Percentiles rank a stretch among this genome's conserved stretches.
phyloP scores from a whole-genome alignment of 2,329 filamentous ascomycete genomes.

The Xylariales sp. region DNA sequence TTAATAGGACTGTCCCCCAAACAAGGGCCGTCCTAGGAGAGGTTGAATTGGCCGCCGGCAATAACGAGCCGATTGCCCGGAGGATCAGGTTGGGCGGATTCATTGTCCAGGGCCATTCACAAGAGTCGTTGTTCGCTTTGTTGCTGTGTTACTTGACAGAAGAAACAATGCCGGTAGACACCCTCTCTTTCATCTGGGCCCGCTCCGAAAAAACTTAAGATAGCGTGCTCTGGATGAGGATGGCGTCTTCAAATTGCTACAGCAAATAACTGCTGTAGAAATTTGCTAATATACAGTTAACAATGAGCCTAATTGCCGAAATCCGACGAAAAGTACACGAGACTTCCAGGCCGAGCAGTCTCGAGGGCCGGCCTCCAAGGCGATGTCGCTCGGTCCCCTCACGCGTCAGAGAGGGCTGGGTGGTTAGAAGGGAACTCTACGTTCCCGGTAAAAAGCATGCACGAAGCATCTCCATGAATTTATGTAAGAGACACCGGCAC shows the following conservation, averaged over 20 bases:
- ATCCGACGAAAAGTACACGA: not conserved
- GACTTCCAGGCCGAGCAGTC: too few species aligned
- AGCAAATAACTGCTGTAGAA: too few species aligned
- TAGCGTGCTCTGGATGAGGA: not conserved
- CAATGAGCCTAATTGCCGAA: not conserved
- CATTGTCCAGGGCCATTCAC: slow-evolving; percentile 4
- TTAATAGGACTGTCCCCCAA: not conserved
- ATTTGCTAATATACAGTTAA: not conserved
- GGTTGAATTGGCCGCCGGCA: not conserved
- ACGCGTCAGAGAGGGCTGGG: not conserved
- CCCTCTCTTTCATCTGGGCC: not conserved
- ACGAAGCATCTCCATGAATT: slow-evolving; percentile 22
- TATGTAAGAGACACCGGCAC: too few species aligned
- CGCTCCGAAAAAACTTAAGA: too few species aligned
- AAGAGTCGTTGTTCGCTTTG: not conserved
- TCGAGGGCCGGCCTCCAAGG: not conserved
- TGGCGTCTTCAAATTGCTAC: slow-evolving; percentile 2
- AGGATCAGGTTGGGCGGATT: not conserved
- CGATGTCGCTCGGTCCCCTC: slow-evolving; percentile 13
- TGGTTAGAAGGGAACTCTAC: not conserved
- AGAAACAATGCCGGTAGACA: not conserved
- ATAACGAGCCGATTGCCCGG: not conserved
- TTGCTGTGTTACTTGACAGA: not conserved
- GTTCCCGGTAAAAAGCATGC: not conserved
- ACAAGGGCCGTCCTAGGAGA: too few species aligned